Percentiles rank a stretch among this genome's conserved stretches.
These are phyloP conservation scores for Excoecaria agallocha DNA, from an alignment of 345 rosid species.

Conservation along the genomic window DNA sequence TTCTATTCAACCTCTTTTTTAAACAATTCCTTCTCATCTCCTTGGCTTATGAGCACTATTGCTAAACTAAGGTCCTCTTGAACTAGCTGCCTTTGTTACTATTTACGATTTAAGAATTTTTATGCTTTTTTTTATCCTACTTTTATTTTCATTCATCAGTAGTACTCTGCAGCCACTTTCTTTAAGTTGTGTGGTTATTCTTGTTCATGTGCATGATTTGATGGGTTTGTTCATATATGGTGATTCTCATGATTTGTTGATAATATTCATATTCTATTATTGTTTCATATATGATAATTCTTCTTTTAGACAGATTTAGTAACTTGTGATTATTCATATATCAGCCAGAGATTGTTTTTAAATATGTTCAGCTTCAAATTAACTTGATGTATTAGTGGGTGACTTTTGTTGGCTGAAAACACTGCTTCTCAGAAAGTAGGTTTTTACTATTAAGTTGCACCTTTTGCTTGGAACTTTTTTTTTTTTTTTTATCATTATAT, in stretches of 20 bases:
- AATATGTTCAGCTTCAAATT: background rate
- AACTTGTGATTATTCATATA: background rate
- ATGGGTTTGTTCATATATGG: background rate
- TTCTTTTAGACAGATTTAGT: background rate
- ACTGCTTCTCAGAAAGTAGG: background rate
- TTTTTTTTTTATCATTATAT: too few relatives aligned
- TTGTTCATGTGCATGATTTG: background rate
- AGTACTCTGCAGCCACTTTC: background rate
- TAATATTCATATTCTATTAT: background rate
- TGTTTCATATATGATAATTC: background rate
- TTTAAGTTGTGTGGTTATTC: background rate
- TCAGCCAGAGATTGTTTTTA: background rate
- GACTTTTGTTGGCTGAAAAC: background rate
- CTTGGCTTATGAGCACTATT: conserved; percentile 71
- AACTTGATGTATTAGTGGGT: background rate
- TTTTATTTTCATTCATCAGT: background rate
- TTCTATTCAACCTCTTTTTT: conserved; percentile 30
- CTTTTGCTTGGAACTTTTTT: background rate
- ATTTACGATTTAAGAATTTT: background rate
- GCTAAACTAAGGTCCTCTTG: conserved; percentile 39
- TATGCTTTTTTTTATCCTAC: background rate
- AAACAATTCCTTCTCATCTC: conserved; percentile 44
- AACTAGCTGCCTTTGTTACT: conserved; percentile 27
- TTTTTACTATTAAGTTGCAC: background rate
- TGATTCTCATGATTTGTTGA: background rate